Percentiles rank a stretch among this genome's conserved stretches.
Conservation (phyloP, 371 early-diverging fungal genomes). For the Apophysomyces trapeziformis region DNA sequence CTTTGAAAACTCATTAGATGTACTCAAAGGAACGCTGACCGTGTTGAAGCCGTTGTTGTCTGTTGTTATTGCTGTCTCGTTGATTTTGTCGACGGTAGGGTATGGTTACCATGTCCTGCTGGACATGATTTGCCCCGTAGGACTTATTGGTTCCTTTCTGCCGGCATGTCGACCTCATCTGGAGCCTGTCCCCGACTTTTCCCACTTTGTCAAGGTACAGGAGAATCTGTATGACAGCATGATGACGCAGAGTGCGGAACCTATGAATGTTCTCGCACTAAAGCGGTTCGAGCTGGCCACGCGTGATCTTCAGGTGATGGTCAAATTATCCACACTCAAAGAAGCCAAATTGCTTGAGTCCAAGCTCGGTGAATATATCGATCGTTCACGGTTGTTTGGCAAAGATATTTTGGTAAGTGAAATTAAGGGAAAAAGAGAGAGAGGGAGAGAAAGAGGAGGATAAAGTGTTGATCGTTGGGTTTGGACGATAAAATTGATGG, state of each 20-base stretch:
- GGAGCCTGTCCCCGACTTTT: conserved; percentile 46
- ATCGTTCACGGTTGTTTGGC: conserved; percentile 39
- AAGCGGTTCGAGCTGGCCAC: conserved; percentile 53
- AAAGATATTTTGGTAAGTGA: conserved; percentile 33
- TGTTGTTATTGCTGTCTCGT: conserved; percentile 4
- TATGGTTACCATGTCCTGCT: conserved; percentile 20
- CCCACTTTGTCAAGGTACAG: conserved; percentile 47
- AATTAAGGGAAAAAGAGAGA: no score
- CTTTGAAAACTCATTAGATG: not conserved
- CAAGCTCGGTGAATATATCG: conserved; percentile 44
- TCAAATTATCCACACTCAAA: conserved; percentile 45
- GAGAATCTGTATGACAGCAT: conserved; percentile 46
- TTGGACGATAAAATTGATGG: no score
- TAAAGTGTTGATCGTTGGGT: conserved; percentile 13
- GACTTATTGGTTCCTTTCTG: conserved; percentile 20
- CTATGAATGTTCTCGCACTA: conserved; percentile 44
- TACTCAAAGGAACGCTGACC: conserved; percentile 19
- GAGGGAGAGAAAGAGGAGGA: conserved; percentile 21
- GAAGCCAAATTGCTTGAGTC: conserved; percentile 35
- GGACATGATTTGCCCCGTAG: conserved; percentile 28
- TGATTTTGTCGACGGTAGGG: conserved; percentile 14
- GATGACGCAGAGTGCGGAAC: conserved; percentile 34
- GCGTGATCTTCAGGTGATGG: conserved; percentile 47
- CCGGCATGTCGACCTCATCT: conserved; percentile 28
- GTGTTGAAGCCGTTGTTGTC: conserved; percentile 30